A percentile compares a stretch with the other conserved stretches of the same genome.
Conservation (phyloP, 495 filamentous ascomycete species). For the Tetracladium setigerum region DNA sequence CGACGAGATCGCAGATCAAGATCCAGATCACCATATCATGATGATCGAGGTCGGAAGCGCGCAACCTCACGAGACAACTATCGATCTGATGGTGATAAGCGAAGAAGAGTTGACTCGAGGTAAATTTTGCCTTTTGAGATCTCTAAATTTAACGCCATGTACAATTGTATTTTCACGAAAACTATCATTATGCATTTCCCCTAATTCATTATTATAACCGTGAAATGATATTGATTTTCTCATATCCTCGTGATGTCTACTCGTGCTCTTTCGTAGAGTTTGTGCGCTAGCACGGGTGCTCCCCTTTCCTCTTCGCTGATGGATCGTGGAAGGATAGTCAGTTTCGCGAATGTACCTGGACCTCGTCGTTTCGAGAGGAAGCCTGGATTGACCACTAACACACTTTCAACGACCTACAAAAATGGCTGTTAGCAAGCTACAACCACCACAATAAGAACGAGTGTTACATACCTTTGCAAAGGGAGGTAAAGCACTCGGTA, state of each 20-base stretch:
- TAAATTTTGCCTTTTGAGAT: conserved; percentile 1
- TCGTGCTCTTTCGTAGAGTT: conserved; percentile 72
- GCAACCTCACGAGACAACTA: conserved; percentile 56
- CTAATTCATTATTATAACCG: background rate
- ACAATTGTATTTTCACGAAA: too few relatives aligned
- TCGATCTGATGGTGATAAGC: conserved; percentile 54
- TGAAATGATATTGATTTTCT: background rate
- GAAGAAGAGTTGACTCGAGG: conserved; percentile 48
- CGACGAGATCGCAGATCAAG: conserved; percentile 22
- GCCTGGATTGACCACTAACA: conserved; percentile 82
- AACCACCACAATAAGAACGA: background rate
- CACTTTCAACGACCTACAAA: conserved; percentile 62
- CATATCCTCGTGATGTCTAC: conserved; percentile 79
- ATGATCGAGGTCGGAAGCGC: conserved; percentile 50
- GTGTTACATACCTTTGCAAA: conserved; percentile 69
- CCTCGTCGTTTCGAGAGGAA: conserved; percentile 74
- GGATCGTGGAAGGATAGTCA: conserved; percentile 59
- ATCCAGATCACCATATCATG: conserved; percentile 38
- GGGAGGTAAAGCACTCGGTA: conserved; percentile 73
- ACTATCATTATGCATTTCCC: too few relatives aligned
- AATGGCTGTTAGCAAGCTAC: background rate
- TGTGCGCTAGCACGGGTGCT: conserved; percentile 37
- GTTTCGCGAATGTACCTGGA: conserved; percentile 71
- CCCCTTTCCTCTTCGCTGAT: conserved; percentile 51
- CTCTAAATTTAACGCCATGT: too few relatives aligned